Base-by-base conservation (phyloP, 2,329 filamentous ascomycete genomes). In the Elsinoe perseae region DNA sequence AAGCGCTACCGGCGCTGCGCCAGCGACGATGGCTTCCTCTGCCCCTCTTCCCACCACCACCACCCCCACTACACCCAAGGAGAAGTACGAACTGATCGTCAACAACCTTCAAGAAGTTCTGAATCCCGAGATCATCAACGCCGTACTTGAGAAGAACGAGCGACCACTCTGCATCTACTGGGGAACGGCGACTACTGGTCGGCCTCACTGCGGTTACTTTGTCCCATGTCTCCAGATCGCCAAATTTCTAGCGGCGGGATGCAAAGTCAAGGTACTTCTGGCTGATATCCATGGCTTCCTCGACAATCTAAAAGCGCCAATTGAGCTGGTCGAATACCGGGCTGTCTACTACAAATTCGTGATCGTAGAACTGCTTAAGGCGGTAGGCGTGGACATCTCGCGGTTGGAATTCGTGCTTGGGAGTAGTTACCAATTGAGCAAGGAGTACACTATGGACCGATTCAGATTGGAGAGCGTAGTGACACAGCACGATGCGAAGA, bases 171-270 rank as follows among this genome's bases (percentile, higher is more conserved):
- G 84, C 69, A 82, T 95, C 70, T 95, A 95, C 82, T 95, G 88
- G 89, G 87, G 86, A 40, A 92, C 86, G 36, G 87, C 88, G 16
- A 89, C 89, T 14, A 95, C 89, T 0, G 89, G 89, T n/a, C 80
- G 85, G 59, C 90, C 90, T 56, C 91, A 96, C 71, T 87, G 83
- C 69, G 91, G 89, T 63, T 95, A 95, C 78, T 88, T 95, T 60
- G 86, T 93, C 8, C 85, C 90, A 4, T 85, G 87, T 64, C 82
- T 95, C 68, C 96, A 96, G 73, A 86, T 96, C 60, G 90, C 89
- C 36, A 86, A 96, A 69, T 83, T 95, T 66, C 82, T 96, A 30
- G 80, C 82, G 32, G 90, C 92, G 27, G 90, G 86, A 34, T 95
- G 89, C 74, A 81, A 90, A 58, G 83, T 71, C 61, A 70, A 64